Evolutionary conservation across 2,329 filamentous ascomycete genomes (phyloP).

Genomic region (Fusarium austroafricanum): DNA sequence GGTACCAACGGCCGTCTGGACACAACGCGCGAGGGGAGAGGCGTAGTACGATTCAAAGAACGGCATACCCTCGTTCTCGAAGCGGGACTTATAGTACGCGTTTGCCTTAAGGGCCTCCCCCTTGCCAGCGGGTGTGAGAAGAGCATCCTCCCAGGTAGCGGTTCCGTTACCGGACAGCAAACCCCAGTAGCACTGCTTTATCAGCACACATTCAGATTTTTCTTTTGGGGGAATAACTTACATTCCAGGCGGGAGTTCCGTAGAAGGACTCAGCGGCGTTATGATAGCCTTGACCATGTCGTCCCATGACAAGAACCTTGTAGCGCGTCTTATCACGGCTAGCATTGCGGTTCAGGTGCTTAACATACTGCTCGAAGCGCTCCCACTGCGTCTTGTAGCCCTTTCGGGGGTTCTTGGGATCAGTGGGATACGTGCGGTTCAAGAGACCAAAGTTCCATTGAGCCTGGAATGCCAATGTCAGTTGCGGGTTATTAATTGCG

Average conservation of each 20-base stretch:
- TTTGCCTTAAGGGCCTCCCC: constrained; percentile 69
- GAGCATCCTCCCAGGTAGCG: constrained; percentile 71
- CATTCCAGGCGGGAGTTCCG: constrained; percentile 76
- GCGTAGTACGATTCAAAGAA: constrained; percentile 73
- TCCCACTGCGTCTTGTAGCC: constrained; percentile 70
- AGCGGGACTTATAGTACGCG: constrained; percentile 67
- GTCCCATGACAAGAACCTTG: constrained; percentile 75
- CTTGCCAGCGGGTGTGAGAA: constrained; percentile 68
- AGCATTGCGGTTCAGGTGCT: constrained; percentile 61
- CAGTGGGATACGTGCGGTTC: constrained; percentile 69
- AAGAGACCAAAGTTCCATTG: constrained; percentile 74
- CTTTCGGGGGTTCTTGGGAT: constrained; percentile 53
- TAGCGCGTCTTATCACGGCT: constrained; percentile 63
- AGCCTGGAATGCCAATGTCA: too few species aligned
- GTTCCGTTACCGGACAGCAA: constrained; percentile 73
- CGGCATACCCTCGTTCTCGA: constrained; percentile 65
- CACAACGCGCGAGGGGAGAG: constrained; percentile 71
- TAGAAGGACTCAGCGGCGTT: constrained; percentile 74
- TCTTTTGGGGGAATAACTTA: too few species aligned
- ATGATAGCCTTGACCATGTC: constrained; percentile 76
- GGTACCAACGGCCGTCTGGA: constrained; percentile 71
- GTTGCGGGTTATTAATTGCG: too few species aligned
- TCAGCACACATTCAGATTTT: too few species aligned
- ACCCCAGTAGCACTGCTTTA: constrained; percentile 71
- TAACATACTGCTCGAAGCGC: constrained; percentile 69